Conservation (phyloP, 306 rosid genomes). For the Cicer bijugum region DNA sequence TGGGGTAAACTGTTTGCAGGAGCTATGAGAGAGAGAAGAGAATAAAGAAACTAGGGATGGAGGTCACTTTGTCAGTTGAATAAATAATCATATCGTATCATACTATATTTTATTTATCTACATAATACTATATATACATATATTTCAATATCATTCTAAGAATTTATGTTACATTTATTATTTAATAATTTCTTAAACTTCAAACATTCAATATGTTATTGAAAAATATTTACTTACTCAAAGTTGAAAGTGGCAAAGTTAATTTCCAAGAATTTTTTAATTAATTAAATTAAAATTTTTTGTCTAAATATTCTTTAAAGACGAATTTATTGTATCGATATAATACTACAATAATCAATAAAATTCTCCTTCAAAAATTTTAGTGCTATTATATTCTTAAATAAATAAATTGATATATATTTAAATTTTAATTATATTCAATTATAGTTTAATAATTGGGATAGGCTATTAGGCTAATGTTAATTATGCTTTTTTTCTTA, state of each 20-base stretch:
- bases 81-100: constrained; percentile 33
- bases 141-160: constrained; percentile 36
- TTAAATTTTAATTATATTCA: not conserved
- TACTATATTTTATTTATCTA: not conserved
- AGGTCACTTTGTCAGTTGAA: constrained; percentile 66
- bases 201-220: constrained; percentile 9
- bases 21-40: constrained; percentile 43
- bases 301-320: no score
- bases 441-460: constrained; percentile 5
- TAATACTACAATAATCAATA: no score
- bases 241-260: not conserved
- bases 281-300: no score
- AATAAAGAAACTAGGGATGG: constrained; percentile 47
- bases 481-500: not conserved
- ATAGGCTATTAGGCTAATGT: not conserved
- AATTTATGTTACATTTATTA: constrained; percentile 3
- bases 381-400: no score
- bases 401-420: no score
- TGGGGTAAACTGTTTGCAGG: constrained; percentile 64
- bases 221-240: not conserved
- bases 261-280: not conserved
- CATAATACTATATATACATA: not conserved
- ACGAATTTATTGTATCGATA: no score
- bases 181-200: constrained; percentile 21
- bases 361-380: no score